Evolutionary conservation across 1,139 yeast species (phyloP), one percentile per base, ranked within the genome.

Genomic region (Saccharomyces hybrid): DNA sequence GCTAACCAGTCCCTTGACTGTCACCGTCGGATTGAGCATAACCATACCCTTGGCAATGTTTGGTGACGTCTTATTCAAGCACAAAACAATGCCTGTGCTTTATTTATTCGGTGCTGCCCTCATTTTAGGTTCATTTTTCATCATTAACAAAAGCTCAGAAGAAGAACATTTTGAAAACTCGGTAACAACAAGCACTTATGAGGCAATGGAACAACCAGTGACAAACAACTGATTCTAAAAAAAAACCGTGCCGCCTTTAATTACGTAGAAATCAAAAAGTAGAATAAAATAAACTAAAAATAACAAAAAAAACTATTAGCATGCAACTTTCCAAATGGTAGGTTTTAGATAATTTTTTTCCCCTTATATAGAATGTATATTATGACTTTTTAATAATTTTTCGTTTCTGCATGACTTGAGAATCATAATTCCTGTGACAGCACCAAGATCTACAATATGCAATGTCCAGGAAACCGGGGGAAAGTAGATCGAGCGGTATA

Each of bases 21-120:
- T 90, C 2, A 91, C 98, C 0, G 95, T 90, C n/a, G 98, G 98
- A 0, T 76, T 91, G 48, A 85, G 95, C 23, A 82, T 91, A 62
- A 88, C 97, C 0, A 91, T 91, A 42, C 98, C 98, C 0, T 77
- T 91, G 57, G 96, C 97, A 1, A 86, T 91, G 88, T 71, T 89
- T 23, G 97, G 97, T 28, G 99, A 93, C 66, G 79, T 90, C 74
- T 57, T 88, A 3, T 74, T 90, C 60, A 86, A 87, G 65, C 81
- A 81, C 38, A 83, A 86, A 60, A 69, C 74, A 42, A 78, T 88
- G 60, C 79, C 87, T 46, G 62, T 77, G 56, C 67, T 82, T 57
- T 93, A 93, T 68, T 73, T 86, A 27, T 65, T 85, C 46, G 98
- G 98, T 1, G 98, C 99, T 0, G 66, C 73, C 1, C 75, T 89